Evolutionary conservation across 768 basidiomycete genomes (phyloP), one percentile per base, ranked within the genome.

Genomic region (Trametes maxima): DNA sequence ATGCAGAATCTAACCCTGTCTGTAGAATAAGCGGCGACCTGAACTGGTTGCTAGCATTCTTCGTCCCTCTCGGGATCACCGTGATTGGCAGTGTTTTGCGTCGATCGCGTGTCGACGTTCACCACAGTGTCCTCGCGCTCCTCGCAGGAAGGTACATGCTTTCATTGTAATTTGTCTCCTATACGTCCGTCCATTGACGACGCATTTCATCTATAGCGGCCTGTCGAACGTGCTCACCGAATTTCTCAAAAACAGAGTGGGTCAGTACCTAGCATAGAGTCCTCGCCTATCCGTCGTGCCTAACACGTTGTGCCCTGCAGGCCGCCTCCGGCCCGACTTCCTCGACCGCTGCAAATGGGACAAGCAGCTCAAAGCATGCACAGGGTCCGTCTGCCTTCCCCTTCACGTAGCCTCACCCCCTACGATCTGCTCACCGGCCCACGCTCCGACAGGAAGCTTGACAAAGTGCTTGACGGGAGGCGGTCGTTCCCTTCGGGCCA

Each of bases 401-500:
- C 36, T 5, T 14, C 8, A 7, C 2, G 3, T 40, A 7, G 11
- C 36, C 14, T 12, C 2, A 10, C 35, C 24, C 25, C 12, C 19
- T 6, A 39, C 55, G 16, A 8, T 1, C 17, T 28, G 5, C 28
- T 60, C 42, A 61, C 39, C 11, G 2, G 42, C 22, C 43, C 33
- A 33, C 21, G 10, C 2, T 13, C 25, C 44, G 22, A 24, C 49
- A 77, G 77, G 16, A 63, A 82, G 36, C 54, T 68, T 19, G 65
- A 75, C 5, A 58, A 69, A 12, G 67, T 88, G 25, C 47, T 77
- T 14, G 80, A 82, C 56, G 86, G 85, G 14, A 75, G 85, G 36
- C 77, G 79, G 56, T 88, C 86, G 0, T 89, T 89, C 67, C 87
- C 87, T 7, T 87, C 86, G 12, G 87, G 87, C 6, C 87, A 89